Evolutionary conservation across 2,329 filamentous ascomycete genomes (phyloP).

Genomic region (Plenodomus tracheiphilus): DNA sequence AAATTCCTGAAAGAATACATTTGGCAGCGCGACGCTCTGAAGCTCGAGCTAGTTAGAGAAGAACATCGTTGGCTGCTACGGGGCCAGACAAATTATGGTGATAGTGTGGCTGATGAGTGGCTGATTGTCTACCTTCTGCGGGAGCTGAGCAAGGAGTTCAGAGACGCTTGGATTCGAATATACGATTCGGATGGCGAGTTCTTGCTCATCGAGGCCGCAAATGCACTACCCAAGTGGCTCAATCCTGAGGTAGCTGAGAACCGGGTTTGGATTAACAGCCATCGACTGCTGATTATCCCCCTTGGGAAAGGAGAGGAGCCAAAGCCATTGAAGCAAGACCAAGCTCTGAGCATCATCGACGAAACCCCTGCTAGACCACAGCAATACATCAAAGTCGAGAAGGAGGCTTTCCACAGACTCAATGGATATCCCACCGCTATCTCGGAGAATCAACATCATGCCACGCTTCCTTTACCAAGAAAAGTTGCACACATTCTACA

Average conservation of each 20-base stretch:
- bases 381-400: conserved; percentile 74
- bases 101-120: conserved; percentile 98
- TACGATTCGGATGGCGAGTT: conserved; percentile 94
- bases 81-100: conserved; percentile 84
- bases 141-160: conserved; percentile 73
- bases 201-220: conserved; percentile 89
- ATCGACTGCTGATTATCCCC: conserved; percentile 75
- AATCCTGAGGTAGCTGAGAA: conserved; percentile 88
- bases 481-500: conserved; percentile 81
- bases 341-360: conserved; percentile 66
- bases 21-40: conserved; percentile 87
- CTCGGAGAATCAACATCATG: conserved; percentile 72
- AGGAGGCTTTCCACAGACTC: conserved; percentile 88
- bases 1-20: conserved; percentile 81
- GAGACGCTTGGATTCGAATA: conserved; percentile 78
- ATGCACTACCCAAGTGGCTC: conserved; percentile 83
- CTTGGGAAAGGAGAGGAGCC: conserved; percentile 40
- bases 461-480: conserved; percentile 74
- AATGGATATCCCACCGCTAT: conserved; percentile 82
- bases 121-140: conserved; percentile 87
- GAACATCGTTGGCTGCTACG: conserved; percentile 65
- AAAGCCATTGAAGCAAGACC: conserved; percentile 59
- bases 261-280: conserved; percentile 84
- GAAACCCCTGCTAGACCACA: conserved; percentile 62
- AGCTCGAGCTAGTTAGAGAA: conserved; percentile 64